phyloP scores from a whole-genome alignment of 768 basidiomycete genomes.

The Russula earlei region DNA sequence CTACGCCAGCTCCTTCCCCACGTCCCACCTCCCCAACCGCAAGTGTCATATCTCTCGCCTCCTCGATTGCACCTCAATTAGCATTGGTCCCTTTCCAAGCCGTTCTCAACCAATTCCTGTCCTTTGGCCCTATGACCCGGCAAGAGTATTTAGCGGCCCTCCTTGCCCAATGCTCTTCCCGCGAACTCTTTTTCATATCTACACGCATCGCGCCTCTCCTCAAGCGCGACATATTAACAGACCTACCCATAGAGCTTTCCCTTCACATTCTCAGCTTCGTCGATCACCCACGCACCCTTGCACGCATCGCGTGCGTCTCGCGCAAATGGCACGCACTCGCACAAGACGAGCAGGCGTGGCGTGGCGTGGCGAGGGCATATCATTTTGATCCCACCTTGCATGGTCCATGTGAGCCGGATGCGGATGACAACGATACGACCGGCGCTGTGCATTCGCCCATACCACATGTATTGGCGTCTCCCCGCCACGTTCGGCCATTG shows the following conservation, averaged over 20 bases:
- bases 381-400: slow-evolving; percentile 10
- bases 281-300: slow-evolving; percentile 16
- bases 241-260: slow-evolving; percentile 18
- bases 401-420: slow-evolving; percentile 1
- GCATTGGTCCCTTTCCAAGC: background rate
- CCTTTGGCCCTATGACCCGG: background rate
- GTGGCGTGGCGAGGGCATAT: slow-evolving; percentile 3
- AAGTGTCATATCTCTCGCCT: background rate
- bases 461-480: background rate
- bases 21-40: slow-evolving; percentile 11
- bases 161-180: slow-evolving; percentile 11
- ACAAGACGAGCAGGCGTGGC: slow-evolving; percentile 17
- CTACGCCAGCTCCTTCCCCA: slow-evolving; percentile 19
- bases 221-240: slow-evolving; percentile 19
- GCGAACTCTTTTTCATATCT: slow-evolving; percentile 16
- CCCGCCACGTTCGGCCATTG: background rate
- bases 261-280: slow-evolving; percentile 17
- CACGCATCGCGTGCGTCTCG: slow-evolving; percentile 15
- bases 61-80: background rate
- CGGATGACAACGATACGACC: slow-evolving; percentile 2
- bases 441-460: background rate
- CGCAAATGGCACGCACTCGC: slow-evolving; percentile 18
- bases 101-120: slow-evolving; percentile 1
- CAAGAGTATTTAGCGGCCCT: slow-evolving; percentile 13
- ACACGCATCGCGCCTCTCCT: slow-evolving; percentile 18